Evolutionary conservation across 2,329 filamentous ascomycete genomes (phyloP).

Genomic region (Aphanocladium album): DNA sequence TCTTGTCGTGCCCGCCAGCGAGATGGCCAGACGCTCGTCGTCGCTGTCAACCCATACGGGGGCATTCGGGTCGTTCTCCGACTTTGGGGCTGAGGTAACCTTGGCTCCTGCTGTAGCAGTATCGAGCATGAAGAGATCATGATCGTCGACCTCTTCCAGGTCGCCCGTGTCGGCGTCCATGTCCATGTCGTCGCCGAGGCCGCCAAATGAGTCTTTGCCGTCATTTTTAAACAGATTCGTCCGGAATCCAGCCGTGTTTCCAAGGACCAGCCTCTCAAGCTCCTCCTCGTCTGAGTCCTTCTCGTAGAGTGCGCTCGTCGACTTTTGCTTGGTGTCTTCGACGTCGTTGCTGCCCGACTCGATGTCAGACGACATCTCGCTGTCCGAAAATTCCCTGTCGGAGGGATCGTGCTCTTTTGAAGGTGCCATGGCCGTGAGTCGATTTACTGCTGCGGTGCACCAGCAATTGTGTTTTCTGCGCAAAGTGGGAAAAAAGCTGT

Average conservation of each 20-base stretch:
- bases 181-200: conserved; percentile 31
- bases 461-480: conserved; percentile 14
- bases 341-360: conserved; percentile 25
- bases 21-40: conserved; percentile 81
- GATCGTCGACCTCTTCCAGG: conserved; percentile 64
- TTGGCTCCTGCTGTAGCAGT: conserved; percentile 47
- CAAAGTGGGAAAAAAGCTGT: conserved; percentile 1
- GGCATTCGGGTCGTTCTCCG: conserved; percentile 31
- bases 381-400: conserved; percentile 26
- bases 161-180: conserved; percentile 43
- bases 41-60: conserved; percentile 93
- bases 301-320: conserved; percentile 35
- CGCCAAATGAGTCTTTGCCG: conserved; percentile 28
- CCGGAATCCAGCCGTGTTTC: conserved; percentile 77
- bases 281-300: conserved; percentile 82
- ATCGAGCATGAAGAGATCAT: conserved; percentile 82
- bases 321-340: conserved; percentile 20
- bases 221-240: conserved; percentile 59
- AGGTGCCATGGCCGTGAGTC: conserved; percentile 26
- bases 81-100: conserved; percentile 18
- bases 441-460: conserved; percentile 10
- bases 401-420: conserved; percentile 26
- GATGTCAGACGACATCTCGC: conserved; percentile 13
- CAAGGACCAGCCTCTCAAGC: conserved; percentile 83
- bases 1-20: conserved; percentile 68